Conservation (phyloP, 1,139 yeast genomes). For the Hyphopichia pseudoburtonii region DNA sequence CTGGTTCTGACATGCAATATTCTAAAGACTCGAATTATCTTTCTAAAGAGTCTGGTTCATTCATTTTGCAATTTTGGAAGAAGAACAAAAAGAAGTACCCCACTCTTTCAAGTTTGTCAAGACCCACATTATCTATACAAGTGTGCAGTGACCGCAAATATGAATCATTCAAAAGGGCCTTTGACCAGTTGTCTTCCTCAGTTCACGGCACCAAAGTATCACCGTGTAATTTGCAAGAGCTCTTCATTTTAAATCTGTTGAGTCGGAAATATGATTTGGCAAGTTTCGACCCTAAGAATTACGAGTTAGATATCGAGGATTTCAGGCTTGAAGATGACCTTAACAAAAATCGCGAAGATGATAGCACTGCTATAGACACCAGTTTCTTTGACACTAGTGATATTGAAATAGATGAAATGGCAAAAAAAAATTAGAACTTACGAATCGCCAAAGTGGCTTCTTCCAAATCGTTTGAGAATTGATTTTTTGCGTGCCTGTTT, state of each 20-base stretch:
- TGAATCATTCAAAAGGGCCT: conserved; percentile 15
- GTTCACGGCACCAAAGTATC: conserved; percentile 5
- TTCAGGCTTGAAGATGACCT: conserved; percentile 5
- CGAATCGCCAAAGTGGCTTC: neutral
- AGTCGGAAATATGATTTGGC: conserved; percentile 19
- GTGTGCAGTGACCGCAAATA: conserved; percentile 15
- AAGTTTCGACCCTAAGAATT: conserved; percentile 18
- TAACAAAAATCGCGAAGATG: neutral
- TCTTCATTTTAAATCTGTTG: conserved; percentile 21
- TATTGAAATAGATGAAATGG: neutral
- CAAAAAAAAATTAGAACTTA: too few species aligned
- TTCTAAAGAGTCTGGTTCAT: conserved; percentile 16
- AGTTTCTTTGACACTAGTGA: neutral
- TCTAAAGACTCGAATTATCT: conserved; percentile 9
- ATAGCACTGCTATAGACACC: neutral
- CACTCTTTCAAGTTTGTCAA: conserved; percentile 15
- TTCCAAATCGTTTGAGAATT: too few species aligned
- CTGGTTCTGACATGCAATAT: conserved; percentile 13
- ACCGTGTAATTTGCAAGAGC: conserved; percentile 17
- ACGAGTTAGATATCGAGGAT: conserved; percentile 20
- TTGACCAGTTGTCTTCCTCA: conserved; percentile 11
- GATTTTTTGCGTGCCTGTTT: too few species aligned
- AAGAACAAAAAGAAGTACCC: conserved; percentile 15
- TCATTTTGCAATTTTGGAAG: conserved; percentile 21
- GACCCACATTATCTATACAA: conserved; percentile 17